Evolutionary conservation across 805 yeast genomes (phyloP).

Genomic region (Brettanomyces sp.): DNA sequence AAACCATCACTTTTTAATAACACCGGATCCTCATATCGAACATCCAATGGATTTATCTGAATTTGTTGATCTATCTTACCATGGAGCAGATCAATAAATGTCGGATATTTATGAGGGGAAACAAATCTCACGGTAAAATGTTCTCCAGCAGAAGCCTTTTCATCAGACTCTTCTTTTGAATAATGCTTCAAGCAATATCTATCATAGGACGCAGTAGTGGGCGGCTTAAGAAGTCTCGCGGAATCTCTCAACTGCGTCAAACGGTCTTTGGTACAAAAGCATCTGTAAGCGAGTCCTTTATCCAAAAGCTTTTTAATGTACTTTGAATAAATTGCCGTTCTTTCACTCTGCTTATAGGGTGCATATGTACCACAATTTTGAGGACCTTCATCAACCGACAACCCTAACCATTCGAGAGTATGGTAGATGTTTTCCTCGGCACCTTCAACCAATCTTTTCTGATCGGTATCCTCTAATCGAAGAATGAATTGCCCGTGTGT

Average conservation of each 20-base stretch:
- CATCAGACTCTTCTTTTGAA: slow-evolving; percentile 31
- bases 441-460: slow-evolving; percentile 61
- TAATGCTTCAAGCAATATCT: slow-evolving; percentile 55
- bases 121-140: slow-evolving; percentile 61
- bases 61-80: slow-evolving; percentile 73
- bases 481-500: slow-evolving; percentile 77
- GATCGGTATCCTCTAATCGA: slow-evolving; percentile 91
- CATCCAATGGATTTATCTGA: slow-evolving; percentile 59
- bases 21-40: slow-evolving; percentile 83
- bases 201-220: slow-evolving; percentile 88
- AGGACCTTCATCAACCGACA: slow-evolving; percentile 81
- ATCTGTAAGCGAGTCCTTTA: slow-evolving; percentile 71
- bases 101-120: slow-evolving; percentile 63
- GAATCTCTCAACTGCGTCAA: slow-evolving; percentile 57
- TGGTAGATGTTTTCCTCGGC: slow-evolving; percentile 79
- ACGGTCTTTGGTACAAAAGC: slow-evolving; percentile 79
- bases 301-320: slow-evolving; percentile 50
- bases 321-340: slow-evolving; percentile 54
- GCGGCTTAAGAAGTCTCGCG: slow-evolving; percentile 71
- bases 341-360: slow-evolving; percentile 81
- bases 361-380: slow-evolving; percentile 66
- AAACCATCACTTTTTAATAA: slow-evolving; percentile 85
- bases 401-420: slow-evolving; percentile 67
- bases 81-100: slow-evolving; percentile 65
- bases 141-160: slow-evolving; percentile 25